Evolutionary conservation across 768 basidiomycete species (phyloP).

Genomic region (Boletus reticulatus): DNA sequence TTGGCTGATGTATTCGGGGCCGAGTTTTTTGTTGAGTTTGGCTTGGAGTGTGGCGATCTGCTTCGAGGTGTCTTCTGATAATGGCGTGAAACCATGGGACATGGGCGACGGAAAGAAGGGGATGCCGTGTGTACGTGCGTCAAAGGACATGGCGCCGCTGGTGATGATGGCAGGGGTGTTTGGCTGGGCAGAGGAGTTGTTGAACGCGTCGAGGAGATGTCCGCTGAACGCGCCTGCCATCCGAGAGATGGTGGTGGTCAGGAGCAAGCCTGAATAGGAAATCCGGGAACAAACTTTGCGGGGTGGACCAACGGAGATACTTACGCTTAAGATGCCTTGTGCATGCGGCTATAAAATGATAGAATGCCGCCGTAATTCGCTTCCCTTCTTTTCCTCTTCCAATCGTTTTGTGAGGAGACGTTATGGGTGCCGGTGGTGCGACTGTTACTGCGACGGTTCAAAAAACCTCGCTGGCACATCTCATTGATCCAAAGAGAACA

Average conservation of each 20-base stretch:
- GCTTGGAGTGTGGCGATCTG: conserved; percentile 71
- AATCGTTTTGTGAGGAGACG: background rate
- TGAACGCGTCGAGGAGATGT: conserved; percentile 52
- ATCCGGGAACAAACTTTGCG: too few relatives aligned
- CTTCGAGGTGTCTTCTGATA: conserved; percentile 53
- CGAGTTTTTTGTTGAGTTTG: conserved; percentile 83
- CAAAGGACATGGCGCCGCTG: conserved; percentile 61
- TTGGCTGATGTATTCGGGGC: conserved; percentile 91
- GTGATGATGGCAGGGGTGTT: conserved; percentile 38
- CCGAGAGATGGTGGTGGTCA: conserved; percentile 10
- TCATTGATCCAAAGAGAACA: conserved; percentile 62
- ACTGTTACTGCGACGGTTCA: conserved; percentile 12
- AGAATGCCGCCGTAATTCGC: background rate
- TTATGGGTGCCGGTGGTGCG: conserved; percentile 55
- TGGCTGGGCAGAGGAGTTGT: conserved; percentile 10
- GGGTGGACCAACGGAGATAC: too few relatives aligned
- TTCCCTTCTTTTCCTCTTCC: conserved; percentile 1
- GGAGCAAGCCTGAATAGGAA: background rate
- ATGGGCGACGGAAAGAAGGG: conserved; percentile 16
- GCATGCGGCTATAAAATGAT: too few relatives aligned
- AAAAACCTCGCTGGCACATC: conserved; percentile 44
- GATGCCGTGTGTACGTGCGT: conserved; percentile 50
- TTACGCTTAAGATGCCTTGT: too few relatives aligned
- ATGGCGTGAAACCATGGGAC: conserved; percentile 1
- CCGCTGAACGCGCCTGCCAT: conserved; percentile 65